phyloP scores from a whole-genome alignment of 768 basidiomycete genomes.

The Mycena vitilis region DNA sequence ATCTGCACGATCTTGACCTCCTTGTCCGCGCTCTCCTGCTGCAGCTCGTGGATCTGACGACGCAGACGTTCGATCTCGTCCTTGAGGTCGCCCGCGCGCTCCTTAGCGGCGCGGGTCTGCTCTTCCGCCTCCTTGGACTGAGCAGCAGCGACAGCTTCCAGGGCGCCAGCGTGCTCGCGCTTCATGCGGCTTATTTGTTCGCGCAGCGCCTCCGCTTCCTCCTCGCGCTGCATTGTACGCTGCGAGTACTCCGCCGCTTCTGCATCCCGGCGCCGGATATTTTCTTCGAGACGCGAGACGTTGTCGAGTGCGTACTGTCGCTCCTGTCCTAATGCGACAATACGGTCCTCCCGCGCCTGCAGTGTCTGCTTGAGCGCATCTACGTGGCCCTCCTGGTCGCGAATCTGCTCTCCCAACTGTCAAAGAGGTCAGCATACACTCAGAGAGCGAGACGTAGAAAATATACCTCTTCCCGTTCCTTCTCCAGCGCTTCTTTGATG shows the following conservation, averaged over 20 bases:
- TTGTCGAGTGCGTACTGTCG: slow-evolving; percentile 65
- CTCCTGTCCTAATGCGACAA: slow-evolving; percentile 66
- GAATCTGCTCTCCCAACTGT: slow-evolving; percentile 67
- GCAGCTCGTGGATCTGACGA: slow-evolving; percentile 73
- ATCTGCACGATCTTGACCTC: slow-evolving; percentile 84
- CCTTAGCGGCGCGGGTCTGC: slow-evolving; percentile 58
- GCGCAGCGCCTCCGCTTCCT: slow-evolving; percentile 64
- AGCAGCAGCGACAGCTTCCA: slow-evolving; percentile 61
- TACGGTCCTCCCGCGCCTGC: slow-evolving; percentile 65
- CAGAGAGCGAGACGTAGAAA: slow-evolving; percentile 2
- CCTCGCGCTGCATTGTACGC: slow-evolving; percentile 60
- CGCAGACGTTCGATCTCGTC: slow-evolving; percentile 72
- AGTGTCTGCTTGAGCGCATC: slow-evolving; percentile 59
- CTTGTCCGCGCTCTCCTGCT: slow-evolving; percentile 86
- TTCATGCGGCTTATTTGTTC: slow-evolving; percentile 66
- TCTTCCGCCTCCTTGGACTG: slow-evolving; percentile 69
- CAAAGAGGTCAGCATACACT: slow-evolving; percentile 4
- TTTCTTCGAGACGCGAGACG: slow-evolving; percentile 66
- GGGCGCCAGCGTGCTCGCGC: slow-evolving; percentile 63
- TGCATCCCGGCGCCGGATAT: slow-evolving; percentile 65
- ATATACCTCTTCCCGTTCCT: slow-evolving; percentile 65
- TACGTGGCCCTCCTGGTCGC: slow-evolving; percentile 63
- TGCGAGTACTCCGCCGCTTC: slow-evolving; percentile 63
- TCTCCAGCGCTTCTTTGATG: slow-evolving; percentile 65
- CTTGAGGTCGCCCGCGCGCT: slow-evolving; percentile 61